Conservation (phyloP, 441 rosid genomes). For the Populus hybrid region DNA sequence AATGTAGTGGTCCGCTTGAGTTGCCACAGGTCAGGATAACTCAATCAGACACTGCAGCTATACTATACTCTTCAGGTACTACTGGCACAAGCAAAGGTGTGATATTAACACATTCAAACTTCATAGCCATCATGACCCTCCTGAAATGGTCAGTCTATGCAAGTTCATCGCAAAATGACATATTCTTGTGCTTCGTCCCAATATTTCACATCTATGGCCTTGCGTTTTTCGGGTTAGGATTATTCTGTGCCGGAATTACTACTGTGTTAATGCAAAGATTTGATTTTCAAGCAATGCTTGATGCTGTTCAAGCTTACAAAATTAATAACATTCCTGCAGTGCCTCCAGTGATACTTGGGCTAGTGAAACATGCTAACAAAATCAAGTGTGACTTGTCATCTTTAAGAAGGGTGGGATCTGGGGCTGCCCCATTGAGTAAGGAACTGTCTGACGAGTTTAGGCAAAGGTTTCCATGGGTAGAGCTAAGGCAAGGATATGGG, state of each 20-base stretch:
- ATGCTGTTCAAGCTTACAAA: constrained; percentile 36
- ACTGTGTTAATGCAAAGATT: constrained; percentile 50
- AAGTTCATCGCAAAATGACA: constrained; percentile 39
- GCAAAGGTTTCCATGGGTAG: constrained; percentile 56
- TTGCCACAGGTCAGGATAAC: constrained; percentile 22
- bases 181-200: constrained; percentile 51
- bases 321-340: constrained; percentile 58
- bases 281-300: constrained; percentile 49
- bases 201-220: constrained; percentile 68
- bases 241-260: constrained; percentile 39
- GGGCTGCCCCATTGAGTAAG: constrained; percentile 69
- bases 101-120: constrained; percentile 52
- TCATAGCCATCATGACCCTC: constrained; percentile 39
- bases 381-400: constrained; percentile 34
- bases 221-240: constrained; percentile 51
- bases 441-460: constrained; percentile 44
- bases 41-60: constrained; percentile 55
- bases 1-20: constrained; percentile 39
- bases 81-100: constrained; percentile 70
- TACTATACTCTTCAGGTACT: constrained; percentile 72
- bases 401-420: constrained; percentile 44
- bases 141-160: constrained; percentile 47
- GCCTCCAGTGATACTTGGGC: constrained; percentile 55
- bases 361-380: constrained; percentile 40
- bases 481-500: constrained; percentile 67